These are phyloP conservation scores for Candida verbasci DNA, from an alignment of 805 yeast genomes.

Conservation along the genomic window DNA sequence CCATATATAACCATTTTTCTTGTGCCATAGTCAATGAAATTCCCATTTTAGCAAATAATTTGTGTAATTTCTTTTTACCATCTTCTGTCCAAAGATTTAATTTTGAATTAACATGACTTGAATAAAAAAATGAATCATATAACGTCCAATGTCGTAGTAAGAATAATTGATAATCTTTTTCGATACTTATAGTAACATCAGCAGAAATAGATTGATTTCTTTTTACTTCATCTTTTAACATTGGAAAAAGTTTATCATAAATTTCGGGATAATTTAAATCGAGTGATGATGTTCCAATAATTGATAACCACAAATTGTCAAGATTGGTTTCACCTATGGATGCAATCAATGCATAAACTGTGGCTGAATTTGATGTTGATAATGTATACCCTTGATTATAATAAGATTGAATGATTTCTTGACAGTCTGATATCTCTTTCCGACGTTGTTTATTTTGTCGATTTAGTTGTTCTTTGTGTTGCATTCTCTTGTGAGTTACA, in stretches of 20 bases:
- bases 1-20: conserved; percentile 91
- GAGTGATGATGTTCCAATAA: conserved; percentile 82
- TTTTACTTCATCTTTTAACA: conserved; percentile 76
- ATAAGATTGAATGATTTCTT: conserved; percentile 63
- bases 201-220: conserved; percentile 40
- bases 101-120: conserved; percentile 88
- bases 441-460: conserved; percentile 37
- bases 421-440: conserved; percentile 40
- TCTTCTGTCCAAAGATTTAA: conserved; percentile 86
- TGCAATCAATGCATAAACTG: conserved; percentile 74
- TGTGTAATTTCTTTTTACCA: conserved; percentile 81
- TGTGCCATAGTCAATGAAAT: conserved; percentile 83
- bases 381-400: conserved; percentile 81
- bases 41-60: conserved; percentile 95
- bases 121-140: conserved; percentile 84
- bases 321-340: conserved; percentile 76
- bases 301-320: conserved; percentile 76
- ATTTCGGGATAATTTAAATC: conserved; percentile 71
- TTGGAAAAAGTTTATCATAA: conserved; percentile 66
- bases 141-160: conserved; percentile 89
- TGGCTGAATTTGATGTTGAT: conserved; percentile 70
- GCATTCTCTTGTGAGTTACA: conserved; percentile 21
- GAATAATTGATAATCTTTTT: conserved; percentile 81
- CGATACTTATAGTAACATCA: conserved; percentile 52
- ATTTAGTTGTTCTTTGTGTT: conserved; percentile 23